Evolutionary conservation across 2,329 filamentous ascomycete species (phyloP).

Genomic region (Alternaria sp.): DNA sequence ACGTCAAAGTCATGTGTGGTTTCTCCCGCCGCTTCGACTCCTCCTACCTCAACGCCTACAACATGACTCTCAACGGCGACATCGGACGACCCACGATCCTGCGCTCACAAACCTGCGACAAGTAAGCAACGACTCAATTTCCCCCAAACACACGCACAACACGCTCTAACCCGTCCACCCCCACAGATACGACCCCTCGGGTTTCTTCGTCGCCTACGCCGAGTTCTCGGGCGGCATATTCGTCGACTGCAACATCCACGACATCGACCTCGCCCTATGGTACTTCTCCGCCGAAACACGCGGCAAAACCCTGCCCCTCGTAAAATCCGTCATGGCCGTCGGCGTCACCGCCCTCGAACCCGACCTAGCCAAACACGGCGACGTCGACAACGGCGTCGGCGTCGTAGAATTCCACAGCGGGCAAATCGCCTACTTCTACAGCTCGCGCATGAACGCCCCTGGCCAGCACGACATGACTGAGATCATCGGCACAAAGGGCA

Average conservation of each 20-base stretch:
- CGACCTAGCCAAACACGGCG: conserved; percentile 63
- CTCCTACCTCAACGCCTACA: conserved; percentile 67
- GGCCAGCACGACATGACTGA: conserved; percentile 73
- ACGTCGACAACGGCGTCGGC: conserved; percentile 68
- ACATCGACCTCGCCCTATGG: conserved; percentile 71
- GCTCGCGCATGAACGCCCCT: conserved; percentile 69
- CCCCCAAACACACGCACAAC: neutral
- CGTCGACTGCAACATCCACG: conserved; percentile 74
- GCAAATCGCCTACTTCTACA: conserved; percentile 70
- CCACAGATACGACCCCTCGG: conserved; percentile 60
- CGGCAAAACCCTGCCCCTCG: conserved; percentile 42
- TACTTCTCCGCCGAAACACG: conserved; percentile 56
- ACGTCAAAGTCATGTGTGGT: conserved; percentile 71
- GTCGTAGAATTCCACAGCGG: conserved; percentile 70
- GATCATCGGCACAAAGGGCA: conserved; percentile 71
- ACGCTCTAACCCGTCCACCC: neutral
- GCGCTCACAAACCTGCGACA: conserved; percentile 72
- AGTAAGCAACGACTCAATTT: conserved; percentile 31
- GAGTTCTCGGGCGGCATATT: conserved; percentile 72
- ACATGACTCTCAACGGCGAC: conserved; percentile 58
- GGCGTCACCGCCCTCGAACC: conserved; percentile 67
- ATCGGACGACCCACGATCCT: conserved; percentile 68
- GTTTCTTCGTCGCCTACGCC: conserved; percentile 73
- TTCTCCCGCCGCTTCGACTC: conserved; percentile 72
- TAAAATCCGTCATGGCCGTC: conserved; percentile 63